Conservation (phyloP, 1,284 basidiomycete genomes). For the Hymenochaete sp. region DNA sequence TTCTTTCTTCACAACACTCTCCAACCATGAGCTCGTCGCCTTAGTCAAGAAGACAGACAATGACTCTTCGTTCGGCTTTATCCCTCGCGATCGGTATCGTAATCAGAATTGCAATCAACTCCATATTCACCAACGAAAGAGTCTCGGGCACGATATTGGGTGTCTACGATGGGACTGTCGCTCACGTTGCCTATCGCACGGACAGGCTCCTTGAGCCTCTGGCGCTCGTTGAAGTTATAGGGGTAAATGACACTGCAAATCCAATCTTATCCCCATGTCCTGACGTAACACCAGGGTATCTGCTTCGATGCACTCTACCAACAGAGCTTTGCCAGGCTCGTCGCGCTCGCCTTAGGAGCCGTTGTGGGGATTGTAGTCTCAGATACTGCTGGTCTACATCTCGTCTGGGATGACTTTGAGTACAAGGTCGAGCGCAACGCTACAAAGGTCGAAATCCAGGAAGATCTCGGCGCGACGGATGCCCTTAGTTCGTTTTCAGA, state of each 20-base stretch:
- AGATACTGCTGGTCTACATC: conserved; percentile 43
- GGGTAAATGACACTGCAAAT: too few relatives aligned
- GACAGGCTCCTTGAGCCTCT: conserved; percentile 51
- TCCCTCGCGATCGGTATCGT: conserved; percentile 12
- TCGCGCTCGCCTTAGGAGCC: conserved; percentile 57
- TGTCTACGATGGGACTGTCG: conserved; percentile 65
- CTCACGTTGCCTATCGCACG: conserved; percentile 51
- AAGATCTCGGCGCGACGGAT: conserved; percentile 12
- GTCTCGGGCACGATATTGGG: conserved; percentile 53
- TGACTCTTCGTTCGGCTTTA: conserved; percentile 1
- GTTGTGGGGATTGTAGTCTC: conserved; percentile 57
- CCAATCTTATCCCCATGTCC: too few relatives aligned
- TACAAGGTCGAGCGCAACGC: neutral
- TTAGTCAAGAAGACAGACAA: neutral
- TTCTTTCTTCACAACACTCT: neutral
- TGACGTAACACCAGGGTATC: too few relatives aligned
- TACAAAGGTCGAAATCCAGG: conserved; percentile 4
- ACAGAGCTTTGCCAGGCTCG: conserved; percentile 44
- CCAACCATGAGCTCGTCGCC: neutral
- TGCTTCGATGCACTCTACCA: conserved; percentile 61
- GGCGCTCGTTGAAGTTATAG: conserved; percentile 53
- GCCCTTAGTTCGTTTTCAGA: conserved; percentile 12
- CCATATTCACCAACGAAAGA: conserved; percentile 23
- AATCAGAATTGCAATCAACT: conserved; percentile 8
- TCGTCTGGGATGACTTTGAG: conserved; percentile 50